Evolutionary conservation across 495 filamentous ascomycete genomes (phyloP), one percentile per base, ranked within the genome.

Genomic region (Hyaloscypha hepaticicola): DNA sequence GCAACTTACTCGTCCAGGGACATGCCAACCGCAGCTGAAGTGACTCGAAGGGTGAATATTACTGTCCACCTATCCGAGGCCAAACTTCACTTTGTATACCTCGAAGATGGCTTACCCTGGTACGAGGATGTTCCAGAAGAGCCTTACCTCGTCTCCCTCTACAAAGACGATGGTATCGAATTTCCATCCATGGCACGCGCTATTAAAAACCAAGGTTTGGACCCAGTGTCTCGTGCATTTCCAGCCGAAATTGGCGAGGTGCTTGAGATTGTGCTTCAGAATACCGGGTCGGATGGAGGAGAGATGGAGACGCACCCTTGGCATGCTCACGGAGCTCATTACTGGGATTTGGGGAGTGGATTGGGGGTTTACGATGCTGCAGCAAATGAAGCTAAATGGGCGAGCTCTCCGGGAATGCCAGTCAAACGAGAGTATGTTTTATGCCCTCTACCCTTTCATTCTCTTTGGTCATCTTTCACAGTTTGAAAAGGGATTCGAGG

Each of bases 231-330:
- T 1, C 68, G 67, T 27, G 77, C 81, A 0, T 88, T 82, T 68
- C 82, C 84, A 0, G 83, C 82, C 12, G 71, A 79, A 58, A 69
- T 86, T 5, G 83, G 82, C 21, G 85, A 89, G 67, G 82, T 87
- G 11, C 65, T 89, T n/a, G 86, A 89, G 61, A 85, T 87, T 31
- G 77, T 87, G 33, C 75, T 80, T 64, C 76, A 83, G 55, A 85
- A 87, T 66, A 79, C 79, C 9, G 80, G 80, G 0, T 65, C 64
- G 6, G 58, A 69, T n/a, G 69, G 67, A 9, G 83, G 81, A 7
- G 75, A 76, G 2, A 73, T 84, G n/a, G 82, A 87, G 56, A 75
- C 76, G 1, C 86, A 89, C 61, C 86, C 86, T 3, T 87, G 83
- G 72, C 86, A 88, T 66, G 78, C 75, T 0, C 86, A 88, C 69